phyloP scores from a whole-genome alignment of 73 alveolate genomes.

The Breviolum minutum region DNA sequence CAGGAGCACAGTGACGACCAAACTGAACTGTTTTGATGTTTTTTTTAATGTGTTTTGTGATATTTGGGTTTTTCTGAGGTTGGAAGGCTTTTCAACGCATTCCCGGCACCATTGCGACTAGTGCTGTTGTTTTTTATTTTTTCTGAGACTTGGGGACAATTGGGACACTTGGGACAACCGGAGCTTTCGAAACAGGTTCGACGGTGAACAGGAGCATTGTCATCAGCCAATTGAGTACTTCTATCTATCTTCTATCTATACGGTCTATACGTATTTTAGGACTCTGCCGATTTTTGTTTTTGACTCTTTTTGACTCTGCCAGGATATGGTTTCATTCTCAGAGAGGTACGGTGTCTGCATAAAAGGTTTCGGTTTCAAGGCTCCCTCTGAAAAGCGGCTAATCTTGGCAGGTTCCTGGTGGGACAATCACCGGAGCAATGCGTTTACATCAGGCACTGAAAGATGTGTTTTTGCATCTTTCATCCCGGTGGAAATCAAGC shows the following conservation, averaged over 20 bases:
- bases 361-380: neutral
- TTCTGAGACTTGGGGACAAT: too few species aligned
- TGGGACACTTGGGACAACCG: too few species aligned
- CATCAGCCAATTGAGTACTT: too few species aligned
- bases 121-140: too few species aligned
- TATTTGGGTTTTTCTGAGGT: neutral
- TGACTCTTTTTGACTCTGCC: neutral
- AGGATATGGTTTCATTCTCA: slow-evolving; percentile 17
- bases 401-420: slow-evolving; percentile 7
- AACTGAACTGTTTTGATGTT: neutral
- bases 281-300: too few species aligned
- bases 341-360: neutral
- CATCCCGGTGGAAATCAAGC: too few species aligned
- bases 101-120: neutral
- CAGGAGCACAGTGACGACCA: neutral
- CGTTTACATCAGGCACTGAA: neutral
- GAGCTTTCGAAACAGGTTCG: too few species aligned
- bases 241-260: too few species aligned
- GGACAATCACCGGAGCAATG: neutral
- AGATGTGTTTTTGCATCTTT: too few species aligned
- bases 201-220: too few species aligned
- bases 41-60: neutral
- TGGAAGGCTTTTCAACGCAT: slow-evolving; percentile 8
- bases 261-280: too few species aligned
- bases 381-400: neutral